Base-by-base conservation (phyloP, 352 stramenopile species). In the Pelagophyceae sp. region DNA sequence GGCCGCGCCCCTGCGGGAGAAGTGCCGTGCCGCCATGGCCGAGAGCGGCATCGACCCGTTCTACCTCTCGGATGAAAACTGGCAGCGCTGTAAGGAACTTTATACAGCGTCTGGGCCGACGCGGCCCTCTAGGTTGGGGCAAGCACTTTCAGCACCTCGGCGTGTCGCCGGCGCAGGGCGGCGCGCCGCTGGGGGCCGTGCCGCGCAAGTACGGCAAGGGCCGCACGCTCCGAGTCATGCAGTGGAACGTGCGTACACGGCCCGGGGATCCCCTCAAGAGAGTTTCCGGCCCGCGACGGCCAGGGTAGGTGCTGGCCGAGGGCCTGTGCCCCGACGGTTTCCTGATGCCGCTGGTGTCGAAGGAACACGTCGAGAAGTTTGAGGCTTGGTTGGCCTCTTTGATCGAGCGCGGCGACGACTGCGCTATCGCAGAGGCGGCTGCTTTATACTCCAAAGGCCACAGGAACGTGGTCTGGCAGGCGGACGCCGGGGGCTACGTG, bases 231-330 rank as follows among this genome's bases (percentile, higher is more conserved):
- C 54, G 54, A 15, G 54, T 63, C 54, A 63, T 63, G 54, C 54
- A 63, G 54, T 63, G 54, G 54, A 63, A 63, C 54, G 11, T n/a
- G n/a, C n/a, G n/a, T n/a, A n/a, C n/a, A n/a, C n/a, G n/a, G n/a
- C n/a, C n/a, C n/a, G n/a, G n/a, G n/a, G n/a, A n/a, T n/a, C n/a
- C n/a, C n/a, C n/a, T n/a, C n/a, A n/a, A n/a, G n/a, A n/a, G n/a
- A n/a, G n/a, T n/a, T n/a, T n/a, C n/a, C n/a, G n/a, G n/a, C n/a
- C n/a, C n/a, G n/a, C n/a, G n/a, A n/a, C n/a, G n/a, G n/a, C n/a
- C n/a, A n/a, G n/a, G n/a, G n/a, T n/a, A n/a, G n/a, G n/a, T 63
- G 54, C 54, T 63, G 15, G 54, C 54, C 54, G 54, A 63, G 54
- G 54, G 54, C 54, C 54, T 63, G 15, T 29, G 11, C 2, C 54